phyloP scores from a whole-genome alignment of 345 rosid species.

The Gossypium anomalum region DNA sequence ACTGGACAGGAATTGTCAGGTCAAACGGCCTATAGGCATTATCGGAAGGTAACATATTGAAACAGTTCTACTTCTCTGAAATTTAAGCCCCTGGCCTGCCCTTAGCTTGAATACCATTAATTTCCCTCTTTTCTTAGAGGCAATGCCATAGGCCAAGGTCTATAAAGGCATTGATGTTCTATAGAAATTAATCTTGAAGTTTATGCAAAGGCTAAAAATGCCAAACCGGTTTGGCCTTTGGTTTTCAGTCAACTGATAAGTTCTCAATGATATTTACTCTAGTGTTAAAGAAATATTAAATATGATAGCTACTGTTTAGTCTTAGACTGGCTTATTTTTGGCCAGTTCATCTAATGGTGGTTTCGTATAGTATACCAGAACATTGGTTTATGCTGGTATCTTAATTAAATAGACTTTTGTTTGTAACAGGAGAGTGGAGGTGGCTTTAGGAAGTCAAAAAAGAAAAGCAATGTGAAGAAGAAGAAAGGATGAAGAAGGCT shows the following conservation, averaged over 20 bases:
- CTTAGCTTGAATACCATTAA: neutral
- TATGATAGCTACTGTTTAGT: neutral
- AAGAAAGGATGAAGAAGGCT: slow-evolving; percentile 13
- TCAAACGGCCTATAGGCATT: slow-evolving; percentile 65
- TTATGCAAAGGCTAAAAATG: no score
- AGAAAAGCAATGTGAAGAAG: slow-evolving; percentile 40
- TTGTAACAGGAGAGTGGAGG: slow-evolving; percentile 50
- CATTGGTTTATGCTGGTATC: slow-evolving; percentile 6
- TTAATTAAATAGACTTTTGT: slow-evolving; percentile 1
- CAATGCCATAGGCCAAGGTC: neutral
- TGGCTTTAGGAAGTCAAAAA: slow-evolving; percentile 37
- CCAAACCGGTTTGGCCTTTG: no score
- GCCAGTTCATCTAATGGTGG: neutral
- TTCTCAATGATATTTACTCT: no score
- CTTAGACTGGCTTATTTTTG: neutral
- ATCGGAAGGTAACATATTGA: slow-evolving; percentile 53
- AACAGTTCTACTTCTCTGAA: neutral
- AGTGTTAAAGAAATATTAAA: no score
- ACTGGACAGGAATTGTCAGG: slow-evolving; percentile 82
- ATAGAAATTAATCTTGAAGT: neutral
- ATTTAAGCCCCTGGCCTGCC: neutral
- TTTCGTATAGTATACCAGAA: neutral
- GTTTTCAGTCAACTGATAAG: no score
- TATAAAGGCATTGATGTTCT: neutral
- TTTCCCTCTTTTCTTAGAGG: no score